Conservation (phyloP, 78 protist genomes). For the Anaeramoeba flamelloides region DNA sequence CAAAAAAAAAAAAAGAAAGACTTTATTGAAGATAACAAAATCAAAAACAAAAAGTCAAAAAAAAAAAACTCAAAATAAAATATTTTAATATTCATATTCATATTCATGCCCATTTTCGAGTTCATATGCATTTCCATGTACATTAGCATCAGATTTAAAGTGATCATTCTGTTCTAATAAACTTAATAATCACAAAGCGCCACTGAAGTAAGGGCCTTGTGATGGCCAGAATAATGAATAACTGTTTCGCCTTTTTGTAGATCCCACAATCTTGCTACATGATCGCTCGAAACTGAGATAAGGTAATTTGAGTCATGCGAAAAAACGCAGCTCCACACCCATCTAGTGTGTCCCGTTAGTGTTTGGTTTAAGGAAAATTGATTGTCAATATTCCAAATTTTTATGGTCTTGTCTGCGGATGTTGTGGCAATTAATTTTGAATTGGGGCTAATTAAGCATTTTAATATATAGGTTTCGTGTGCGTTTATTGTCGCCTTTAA, state of each 20-base stretch:
- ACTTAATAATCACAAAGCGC: too few species aligned
- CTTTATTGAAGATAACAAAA: too few species aligned
- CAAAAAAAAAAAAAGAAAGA: too few species aligned
- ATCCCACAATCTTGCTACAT: conserved; percentile 73
- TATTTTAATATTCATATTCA: too few species aligned
- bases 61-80: too few species aligned
- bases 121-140: too few species aligned
- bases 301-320: conserved; percentile 73
- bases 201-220: too few species aligned
- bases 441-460: conserved; percentile 56
- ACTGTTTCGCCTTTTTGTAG: conserved; percentile 62
- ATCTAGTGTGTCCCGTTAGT: conserved; percentile 61
- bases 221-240: conserved; percentile 59
- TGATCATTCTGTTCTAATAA: too few species aligned
- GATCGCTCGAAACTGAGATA: conserved; percentile 68
- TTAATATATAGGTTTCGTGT: conserved; percentile 55
- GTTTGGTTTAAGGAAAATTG: conserved; percentile 29
- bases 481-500: too few species aligned
- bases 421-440: conserved; percentile 62
- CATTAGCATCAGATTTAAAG: too few species aligned
- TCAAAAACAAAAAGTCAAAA: too few species aligned
- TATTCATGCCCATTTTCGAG: too few species aligned
- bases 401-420: conserved; percentile 69
- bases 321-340: conserved; percentile 95
- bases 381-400: conserved; percentile 46